Percentiles rank a stretch among this genome's conserved stretches.
Evolutionary conservation across 257 asterid genomes (phyloP).

Genomic region (Gardenia jasminoides): DNA sequence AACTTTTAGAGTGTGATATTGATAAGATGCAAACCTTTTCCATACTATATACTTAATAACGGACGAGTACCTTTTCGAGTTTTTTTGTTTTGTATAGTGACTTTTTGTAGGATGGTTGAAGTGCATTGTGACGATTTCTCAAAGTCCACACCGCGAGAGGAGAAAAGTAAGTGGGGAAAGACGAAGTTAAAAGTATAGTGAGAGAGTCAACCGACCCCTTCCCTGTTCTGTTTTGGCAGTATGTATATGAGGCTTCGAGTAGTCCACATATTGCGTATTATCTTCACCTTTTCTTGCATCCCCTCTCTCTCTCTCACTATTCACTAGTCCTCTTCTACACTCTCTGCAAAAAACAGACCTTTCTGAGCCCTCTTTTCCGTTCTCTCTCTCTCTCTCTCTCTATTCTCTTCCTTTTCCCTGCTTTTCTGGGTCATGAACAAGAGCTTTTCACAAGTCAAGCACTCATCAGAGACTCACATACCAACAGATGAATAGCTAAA

Average conservation of each 20-base stretch:
- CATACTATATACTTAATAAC: too few species aligned
- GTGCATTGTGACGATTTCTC: background rate
- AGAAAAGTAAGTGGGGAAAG: background rate
- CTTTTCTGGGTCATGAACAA: constrained; percentile 8
- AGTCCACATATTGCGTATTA: constrained; percentile 41
- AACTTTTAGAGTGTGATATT: too few species aligned
- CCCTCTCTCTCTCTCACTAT: background rate
- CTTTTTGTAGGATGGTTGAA: background rate
- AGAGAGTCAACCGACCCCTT: constrained; percentile 45
- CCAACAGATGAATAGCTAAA: constrained; percentile 7
- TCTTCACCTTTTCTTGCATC: constrained; percentile 23
- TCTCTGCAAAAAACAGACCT: constrained; percentile 17
- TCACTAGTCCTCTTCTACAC: background rate
- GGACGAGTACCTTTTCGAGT: too few species aligned
- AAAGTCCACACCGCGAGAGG: background rate
- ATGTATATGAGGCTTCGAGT: constrained; percentile 46
- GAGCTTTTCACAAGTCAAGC: constrained; percentile 33
- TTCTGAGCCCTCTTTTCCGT: background rate
- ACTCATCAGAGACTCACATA: constrained; percentile 24
- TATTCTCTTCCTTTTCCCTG: constrained; percentile 12
- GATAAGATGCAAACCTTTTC: too few species aligned
- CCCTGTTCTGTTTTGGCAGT: constrained; percentile 30
- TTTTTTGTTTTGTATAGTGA: too few species aligned
- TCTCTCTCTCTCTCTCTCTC: constrained; percentile 11
- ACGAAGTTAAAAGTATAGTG: constrained; percentile 4